Base-by-base conservation (phyloP, 345 rosid species). In the Bruguiera sexangula region DNA sequence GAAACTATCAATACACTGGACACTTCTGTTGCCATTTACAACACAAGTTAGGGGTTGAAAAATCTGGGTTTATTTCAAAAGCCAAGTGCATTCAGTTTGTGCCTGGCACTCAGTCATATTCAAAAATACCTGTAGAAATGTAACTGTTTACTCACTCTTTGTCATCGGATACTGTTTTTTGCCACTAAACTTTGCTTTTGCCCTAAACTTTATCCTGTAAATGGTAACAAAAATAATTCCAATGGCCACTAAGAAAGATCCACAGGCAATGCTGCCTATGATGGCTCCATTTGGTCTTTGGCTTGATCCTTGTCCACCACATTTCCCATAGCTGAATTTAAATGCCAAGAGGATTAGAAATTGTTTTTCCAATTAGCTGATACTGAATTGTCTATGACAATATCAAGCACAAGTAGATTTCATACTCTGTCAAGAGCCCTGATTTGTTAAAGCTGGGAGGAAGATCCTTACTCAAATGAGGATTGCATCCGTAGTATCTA, bases 401-500 rank as follows among this genome's bases (percentile, higher is more conserved):
- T 3, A 31, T 58, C 30, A 48, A 64, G 60, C 62, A 69, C 48
- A 55, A 48, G 36, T 60, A 63, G 48, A 27, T 61, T 54, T 46
- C 86, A 22, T 85, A 86, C 94, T 88, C 89, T 62, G 90, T 82
- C 31, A 27, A 50, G 20, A 85, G 66, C 22, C 61, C 69, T 36
- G 80, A 66, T 65, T 50, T 69, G 62, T 67, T 84, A 68, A 75
- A 63, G 67, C 67, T 65, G 52, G 76, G 19, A 62, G 85, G 80
- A 64, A 68, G 66, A 24, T 59, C 61, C 57, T 26, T 63, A 39
- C 70, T 69, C 26, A 86, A 55, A 54, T 48, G 69, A 62, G 79
- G 75, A 79, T 88, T 88, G 83, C 90, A 85, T 52, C 90, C 79
- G 27, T 67, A 85, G 34, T 73, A 74, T 68, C 94, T 86, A 83